These are phyloP conservation scores for Chrysosporium queenslandicum DNA, from an alignment of 2,329 filamentous ascomycete species.

Conservation along the genomic window DNA sequence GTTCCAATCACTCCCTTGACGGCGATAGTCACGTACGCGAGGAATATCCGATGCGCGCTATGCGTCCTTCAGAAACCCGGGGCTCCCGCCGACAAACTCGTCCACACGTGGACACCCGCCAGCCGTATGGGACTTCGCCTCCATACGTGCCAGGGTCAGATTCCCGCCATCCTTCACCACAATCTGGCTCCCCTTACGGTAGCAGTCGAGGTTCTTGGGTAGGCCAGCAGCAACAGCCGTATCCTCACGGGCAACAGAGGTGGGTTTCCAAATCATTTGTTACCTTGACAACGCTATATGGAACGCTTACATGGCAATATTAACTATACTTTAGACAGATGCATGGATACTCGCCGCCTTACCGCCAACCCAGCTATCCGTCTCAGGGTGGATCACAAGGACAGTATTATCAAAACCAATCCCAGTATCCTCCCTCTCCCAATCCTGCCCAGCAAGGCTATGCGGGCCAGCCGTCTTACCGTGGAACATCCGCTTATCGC, in stretches of 20 bases:
- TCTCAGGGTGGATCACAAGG: conserved; percentile 46
- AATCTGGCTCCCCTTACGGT: conserved; percentile 51
- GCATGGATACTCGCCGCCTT: conserved; percentile 53
- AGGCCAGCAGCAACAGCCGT: conserved; percentile 31
- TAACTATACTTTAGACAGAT: conserved; percentile 28
- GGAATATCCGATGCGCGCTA: conserved; percentile 27
- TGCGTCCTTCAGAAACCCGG: conserved; percentile 27
- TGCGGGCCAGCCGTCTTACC: conserved; percentile 35
- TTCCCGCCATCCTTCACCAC: conserved; percentile 52
- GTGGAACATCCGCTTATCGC: conserved; percentile 50
- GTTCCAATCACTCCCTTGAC: conserved; percentile 24
- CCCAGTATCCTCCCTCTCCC: conserved; percentile 45
- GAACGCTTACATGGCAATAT: background rate
- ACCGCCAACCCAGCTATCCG: conserved; percentile 47
- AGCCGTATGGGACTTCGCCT: conserved; percentile 48
- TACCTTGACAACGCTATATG: no score
- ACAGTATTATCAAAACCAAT: conserved; percentile 45
- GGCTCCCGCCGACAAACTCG: conserved; percentile 31
- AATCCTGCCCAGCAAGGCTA: conserved; percentile 49
- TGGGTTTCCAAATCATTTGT: conserved; percentile 28
- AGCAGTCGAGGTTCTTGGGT: conserved; percentile 46
- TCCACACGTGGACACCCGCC: conserved; percentile 36
- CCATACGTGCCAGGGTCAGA: conserved; percentile 47
- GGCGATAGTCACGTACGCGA: conserved; percentile 27
- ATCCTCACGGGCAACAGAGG: conserved; percentile 42